Evolutionary conservation across 1,284 basidiomycete species (phyloP), one percentile per base, ranked within the genome.

Genomic region (Rhodotorula sp.): DNA sequence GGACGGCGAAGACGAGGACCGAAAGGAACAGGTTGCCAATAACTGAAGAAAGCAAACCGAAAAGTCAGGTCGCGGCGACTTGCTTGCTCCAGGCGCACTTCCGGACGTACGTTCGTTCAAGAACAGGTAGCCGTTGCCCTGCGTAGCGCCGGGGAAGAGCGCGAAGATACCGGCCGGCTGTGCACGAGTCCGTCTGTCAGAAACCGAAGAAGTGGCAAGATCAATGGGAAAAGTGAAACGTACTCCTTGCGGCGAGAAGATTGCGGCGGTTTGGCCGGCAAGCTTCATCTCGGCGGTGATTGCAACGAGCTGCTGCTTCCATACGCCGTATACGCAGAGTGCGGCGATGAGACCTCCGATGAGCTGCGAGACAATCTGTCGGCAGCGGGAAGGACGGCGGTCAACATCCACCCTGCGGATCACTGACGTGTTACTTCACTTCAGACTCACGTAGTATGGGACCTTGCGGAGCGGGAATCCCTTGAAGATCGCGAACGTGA

Each of bases 401-500:
- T 37, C 37, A 37, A 33, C 4, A 33, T 4, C 33, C 7, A 7
- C 33, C 33, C 33, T 7, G 33, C 33, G 33, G 33, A 5, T 33
- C 33, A 33, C 7, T 33, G 33, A 4, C 5, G 33, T 7, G 4
- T 33, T 33, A 33, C 33, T 33, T 33, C 33, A 7, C 33, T 33
- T 33, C 33, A 33, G 33, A 33, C 33, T 33, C 33, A 33, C 37
- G 78, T 89, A 93, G 74, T 78, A 82, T 0, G 89, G 88, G 0
- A 91, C 89, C 78, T 91, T 92, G 70, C 84, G 85, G 86, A 87
- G 88, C 2, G 91, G 89, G 80, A 93, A 92, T 62, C 84, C 76
- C 58, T 77, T 77, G 72, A 73, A 77, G 30, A 76, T 15, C 26
- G 53, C 58, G 62, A 77, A 77, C 15, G 68, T 62, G 63, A 77